Conservation (phyloP, 2,329 filamentous ascomycete genomes). For the Botrytis cinerea region DNA sequence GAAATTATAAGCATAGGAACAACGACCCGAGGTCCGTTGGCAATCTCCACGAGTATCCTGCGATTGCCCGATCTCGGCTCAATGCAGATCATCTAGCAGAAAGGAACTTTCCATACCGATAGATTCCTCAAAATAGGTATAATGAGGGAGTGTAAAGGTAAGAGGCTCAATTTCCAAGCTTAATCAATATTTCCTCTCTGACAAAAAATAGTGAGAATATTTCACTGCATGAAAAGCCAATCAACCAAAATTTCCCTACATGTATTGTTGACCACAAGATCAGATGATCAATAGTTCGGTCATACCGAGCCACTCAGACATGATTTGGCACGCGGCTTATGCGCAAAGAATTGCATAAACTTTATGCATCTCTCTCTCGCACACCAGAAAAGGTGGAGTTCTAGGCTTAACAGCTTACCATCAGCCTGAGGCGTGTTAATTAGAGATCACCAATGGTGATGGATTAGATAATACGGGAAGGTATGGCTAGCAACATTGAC, state of each 20-base stretch:
- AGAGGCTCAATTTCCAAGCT: not conserved
- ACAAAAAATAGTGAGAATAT: not conserved
- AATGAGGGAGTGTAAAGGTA: not conserved
- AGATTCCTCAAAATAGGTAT: too few relatives aligned
- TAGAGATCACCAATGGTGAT: not conserved
- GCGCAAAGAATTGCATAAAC: not conserved
- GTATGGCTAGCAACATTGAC: not conserved
- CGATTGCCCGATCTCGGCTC: not conserved
- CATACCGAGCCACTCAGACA: not conserved
- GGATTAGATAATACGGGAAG: not conserved
- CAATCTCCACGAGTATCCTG: not conserved
- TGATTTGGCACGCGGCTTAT: not conserved
- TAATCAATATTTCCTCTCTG: not conserved
- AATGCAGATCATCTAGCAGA: not conserved
- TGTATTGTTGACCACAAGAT: not conserved
- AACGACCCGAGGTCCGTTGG: not conserved
- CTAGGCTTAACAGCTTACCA: not conserved
- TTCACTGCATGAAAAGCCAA: not conserved
- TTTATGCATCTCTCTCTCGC: not conserved
- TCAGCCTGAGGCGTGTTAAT: not conserved
- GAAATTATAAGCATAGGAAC: not conserved
- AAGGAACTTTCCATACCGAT: conserved; percentile 2
- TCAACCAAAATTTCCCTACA: not conserved
- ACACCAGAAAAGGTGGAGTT: not conserved
- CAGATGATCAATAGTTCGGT: not conserved